These are phyloP conservation scores for Thielaviopsis ethacetica DNA, from an alignment of 2,329 filamentous ascomycete species.

Conservation along the genomic window DNA sequence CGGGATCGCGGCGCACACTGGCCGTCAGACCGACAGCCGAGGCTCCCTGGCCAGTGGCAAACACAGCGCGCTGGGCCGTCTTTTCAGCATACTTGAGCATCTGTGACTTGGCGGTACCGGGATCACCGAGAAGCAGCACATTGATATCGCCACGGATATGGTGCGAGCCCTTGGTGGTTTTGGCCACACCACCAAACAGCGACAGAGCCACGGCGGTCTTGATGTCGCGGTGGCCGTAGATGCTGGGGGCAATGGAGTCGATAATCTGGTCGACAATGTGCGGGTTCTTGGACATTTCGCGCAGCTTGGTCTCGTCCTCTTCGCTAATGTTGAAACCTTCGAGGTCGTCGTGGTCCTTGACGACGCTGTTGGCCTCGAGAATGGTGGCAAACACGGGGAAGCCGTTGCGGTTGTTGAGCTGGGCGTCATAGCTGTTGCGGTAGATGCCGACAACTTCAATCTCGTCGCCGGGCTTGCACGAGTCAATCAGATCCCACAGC, in stretches of 20 bases:
- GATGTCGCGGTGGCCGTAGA: constrained; percentile 92
- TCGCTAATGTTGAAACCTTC: constrained; percentile 92
- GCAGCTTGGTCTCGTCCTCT: constrained; percentile 84
- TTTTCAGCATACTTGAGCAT: constrained; percentile 96
- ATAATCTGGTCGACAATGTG: constrained; percentile 88
- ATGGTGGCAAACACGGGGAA: constrained; percentile 98
- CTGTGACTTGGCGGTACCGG: constrained; percentile 95
- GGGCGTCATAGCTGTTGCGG: constrained; percentile 94
- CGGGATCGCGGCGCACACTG: constrained; percentile 82
- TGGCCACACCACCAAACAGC: constrained; percentile 86
- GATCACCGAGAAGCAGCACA: constrained; percentile 86
- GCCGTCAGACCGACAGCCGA: constrained; percentile 95
- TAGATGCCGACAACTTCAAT: constrained; percentile 96
- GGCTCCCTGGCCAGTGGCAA: constrained; percentile 92
- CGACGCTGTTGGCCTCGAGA: constrained; percentile 88
- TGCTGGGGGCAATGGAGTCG: constrained; percentile 85
- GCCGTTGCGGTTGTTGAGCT: constrained; percentile 95
- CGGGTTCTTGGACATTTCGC: constrained; percentile 72
- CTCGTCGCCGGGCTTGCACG: constrained; percentile 91
- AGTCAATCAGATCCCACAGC: constrained; percentile 92
- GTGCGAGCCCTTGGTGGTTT: constrained; percentile 75
- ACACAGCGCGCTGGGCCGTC: constrained; percentile 90
- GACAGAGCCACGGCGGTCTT: constrained; percentile 93
- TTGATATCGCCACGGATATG: constrained; percentile 96
- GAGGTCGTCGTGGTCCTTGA: constrained; percentile 94